Percentiles rank a stretch among this genome's conserved stretches.
These are phyloP conservation scores for Microcera coccophila DNA, from an alignment of 2,329 filamentous ascomycete species.

Conservation along the genomic window DNA sequence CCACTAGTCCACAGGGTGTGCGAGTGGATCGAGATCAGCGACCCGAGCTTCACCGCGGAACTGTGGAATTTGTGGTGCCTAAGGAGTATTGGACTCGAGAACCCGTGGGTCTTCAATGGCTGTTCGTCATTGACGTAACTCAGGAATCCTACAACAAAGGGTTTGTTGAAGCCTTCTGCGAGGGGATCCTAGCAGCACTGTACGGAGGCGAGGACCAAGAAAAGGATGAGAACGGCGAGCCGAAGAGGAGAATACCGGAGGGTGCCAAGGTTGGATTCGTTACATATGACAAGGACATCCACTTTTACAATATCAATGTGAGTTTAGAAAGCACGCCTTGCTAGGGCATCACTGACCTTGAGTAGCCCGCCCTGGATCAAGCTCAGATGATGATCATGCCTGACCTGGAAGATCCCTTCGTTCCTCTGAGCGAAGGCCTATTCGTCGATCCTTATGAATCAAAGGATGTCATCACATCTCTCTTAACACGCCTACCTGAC, in stretches of 20 bases:
- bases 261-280: constrained; percentile 90
- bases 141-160: constrained; percentile 89
- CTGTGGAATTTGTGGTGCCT: constrained; percentile 92
- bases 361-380: constrained; percentile 68
- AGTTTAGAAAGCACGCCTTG: constrained; percentile 32
- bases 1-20: constrained; percentile 79
- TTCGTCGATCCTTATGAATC: constrained; percentile 95
- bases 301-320: constrained; percentile 94
- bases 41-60: constrained; percentile 84
- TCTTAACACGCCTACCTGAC: constrained; percentile 76
- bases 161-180: constrained; percentile 84
- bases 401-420: constrained; percentile 93
- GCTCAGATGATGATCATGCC: constrained; percentile 99
- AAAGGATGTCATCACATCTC: constrained; percentile 78
- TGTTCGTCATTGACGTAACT: constrained; percentile 91
- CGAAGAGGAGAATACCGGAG: constrained; percentile 60
- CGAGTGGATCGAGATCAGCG: constrained; percentile 84
- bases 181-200: constrained; percentile 78
- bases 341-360: constrained; percentile 12
- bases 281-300: constrained; percentile 93
- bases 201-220: constrained; percentile 64
- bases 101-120: constrained; percentile 78
- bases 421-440: constrained; percentile 83
- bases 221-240: constrained; percentile 49
- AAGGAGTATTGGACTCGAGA: constrained; percentile 99